phyloP scores from a whole-genome alignment of 192 early-diverging fungal species.

The Umbelopsis isabellina region DNA sequence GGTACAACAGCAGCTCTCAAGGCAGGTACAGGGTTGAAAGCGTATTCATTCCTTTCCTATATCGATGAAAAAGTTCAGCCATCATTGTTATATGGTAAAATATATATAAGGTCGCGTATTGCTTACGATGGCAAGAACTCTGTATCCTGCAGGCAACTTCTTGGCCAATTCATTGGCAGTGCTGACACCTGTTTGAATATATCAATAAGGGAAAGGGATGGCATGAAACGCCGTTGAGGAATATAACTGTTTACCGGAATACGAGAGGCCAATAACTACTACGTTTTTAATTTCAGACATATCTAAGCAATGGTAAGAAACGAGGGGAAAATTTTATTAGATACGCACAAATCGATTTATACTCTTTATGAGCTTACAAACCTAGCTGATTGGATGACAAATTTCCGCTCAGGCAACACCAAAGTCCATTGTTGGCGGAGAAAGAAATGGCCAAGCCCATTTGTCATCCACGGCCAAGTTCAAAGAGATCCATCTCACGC shows the following conservation, averaged over 20 bases:
- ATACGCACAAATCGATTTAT: neutral
- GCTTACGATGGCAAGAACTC: neutral
- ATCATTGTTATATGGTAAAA: neutral
- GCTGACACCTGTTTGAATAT: neutral
- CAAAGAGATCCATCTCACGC: too few species aligned
- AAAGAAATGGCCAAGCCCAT: neutral
- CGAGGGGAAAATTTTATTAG: neutral
- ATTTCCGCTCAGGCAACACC: neutral
- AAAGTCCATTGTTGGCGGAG: neutral
- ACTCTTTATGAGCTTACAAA: neutral
- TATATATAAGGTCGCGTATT: neutral
- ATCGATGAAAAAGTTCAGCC: neutral
- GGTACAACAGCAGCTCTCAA: neutral
- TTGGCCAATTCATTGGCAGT: neutral
- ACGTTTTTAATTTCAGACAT: conserved; percentile 7
- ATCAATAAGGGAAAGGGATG: neutral
- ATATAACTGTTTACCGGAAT: neutral
- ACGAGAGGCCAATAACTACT: neutral
- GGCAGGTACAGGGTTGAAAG: conserved; percentile 4
- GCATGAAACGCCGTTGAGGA: too few species aligned
- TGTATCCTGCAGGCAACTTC: conserved; percentile 2
- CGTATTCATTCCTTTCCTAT: neutral
- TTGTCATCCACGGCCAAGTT: neutral
- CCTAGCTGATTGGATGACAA: neutral
- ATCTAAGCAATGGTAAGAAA: neutral